Conservation (phyloP, 257 asterid species). For the Lithospermum erythrorhizon region DNA sequence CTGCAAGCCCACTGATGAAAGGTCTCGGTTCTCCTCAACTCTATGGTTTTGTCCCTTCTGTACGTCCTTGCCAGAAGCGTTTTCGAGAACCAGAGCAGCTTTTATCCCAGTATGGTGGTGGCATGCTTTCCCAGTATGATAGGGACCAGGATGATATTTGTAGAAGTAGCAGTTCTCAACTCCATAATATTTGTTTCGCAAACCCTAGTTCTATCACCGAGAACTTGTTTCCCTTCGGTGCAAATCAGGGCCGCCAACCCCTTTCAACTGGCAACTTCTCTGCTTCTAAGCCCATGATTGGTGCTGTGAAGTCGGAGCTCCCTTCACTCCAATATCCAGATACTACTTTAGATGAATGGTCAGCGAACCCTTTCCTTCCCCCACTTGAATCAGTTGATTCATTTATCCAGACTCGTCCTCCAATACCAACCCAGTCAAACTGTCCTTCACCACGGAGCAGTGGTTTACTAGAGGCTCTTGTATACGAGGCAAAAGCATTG, state of each 20-base stretch:
- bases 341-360: slow-evolving; percentile 39
- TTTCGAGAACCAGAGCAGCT: slow-evolving; percentile 30
- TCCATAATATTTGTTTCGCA: slow-evolving; percentile 26
- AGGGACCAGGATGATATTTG: slow-evolving; percentile 20
- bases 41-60: slow-evolving; percentile 26
- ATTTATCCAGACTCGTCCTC: slow-evolving; percentile 30
- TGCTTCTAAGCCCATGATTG: slow-evolving; percentile 48
- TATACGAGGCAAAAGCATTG: slow-evolving; percentile 32
- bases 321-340: slow-evolving; percentile 78
- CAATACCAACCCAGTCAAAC: slow-evolving; percentile 28
- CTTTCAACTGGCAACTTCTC: slow-evolving; percentile 40
- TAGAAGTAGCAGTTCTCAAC: slow-evolving; percentile 23
- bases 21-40: slow-evolving; percentile 35
- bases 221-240: slow-evolving; percentile 26
- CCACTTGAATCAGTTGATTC: slow-evolving; percentile 39
- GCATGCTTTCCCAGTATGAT: slow-evolving; percentile 21
- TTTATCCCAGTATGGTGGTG: slow-evolving; percentile 25
- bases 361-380: slow-evolving; percentile 16
- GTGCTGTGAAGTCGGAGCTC: slow-evolving; percentile 69
- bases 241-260: slow-evolving; percentile 29
- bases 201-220: slow-evolving; percentile 22
- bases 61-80: slow-evolving; percentile 21
- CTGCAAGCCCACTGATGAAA: slow-evolving; percentile 20
- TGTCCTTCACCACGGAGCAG: slow-evolving; percentile 48
- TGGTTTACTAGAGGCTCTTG: slow-evolving; percentile 57